Percentiles rank a stretch among this genome's conserved stretches.
Conservation (phyloP, 257 asterid species). For the Lavandula angustifolia region DNA sequence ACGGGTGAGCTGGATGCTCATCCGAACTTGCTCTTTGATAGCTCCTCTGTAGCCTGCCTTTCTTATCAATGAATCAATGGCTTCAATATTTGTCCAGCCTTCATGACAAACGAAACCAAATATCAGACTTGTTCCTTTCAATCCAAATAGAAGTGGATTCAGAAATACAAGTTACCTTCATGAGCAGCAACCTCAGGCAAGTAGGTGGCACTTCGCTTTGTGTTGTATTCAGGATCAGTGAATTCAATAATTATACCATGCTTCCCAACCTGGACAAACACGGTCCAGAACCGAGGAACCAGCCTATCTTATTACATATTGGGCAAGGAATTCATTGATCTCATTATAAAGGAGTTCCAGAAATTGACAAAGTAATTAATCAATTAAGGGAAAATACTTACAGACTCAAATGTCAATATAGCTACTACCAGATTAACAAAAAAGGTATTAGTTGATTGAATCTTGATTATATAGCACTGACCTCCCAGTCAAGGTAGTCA, state of each 20-base stretch:
- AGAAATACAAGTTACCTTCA: constrained; percentile 58
- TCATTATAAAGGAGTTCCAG: constrained; percentile 9
- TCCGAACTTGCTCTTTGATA: constrained; percentile 59
- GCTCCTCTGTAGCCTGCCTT: constrained; percentile 78
- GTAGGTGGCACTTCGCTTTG: constrained; percentile 85
- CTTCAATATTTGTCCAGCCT: constrained; percentile 83
- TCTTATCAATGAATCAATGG: constrained; percentile 79
- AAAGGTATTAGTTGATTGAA: constrained; percentile 12
- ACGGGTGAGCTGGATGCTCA: constrained; percentile 64
- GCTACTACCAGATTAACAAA: constrained; percentile 6
- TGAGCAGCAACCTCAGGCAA: constrained; percentile 98
- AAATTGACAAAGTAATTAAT: constrained; percentile 5
- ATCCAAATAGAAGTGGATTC: neutral
- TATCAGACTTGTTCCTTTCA: constrained; percentile 8
- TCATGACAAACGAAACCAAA: constrained; percentile 1
- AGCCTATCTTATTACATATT: neutral
- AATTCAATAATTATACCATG: constrained; percentile 97
- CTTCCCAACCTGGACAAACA: constrained; percentile 71
- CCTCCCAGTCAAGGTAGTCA: constrained; percentile 99
- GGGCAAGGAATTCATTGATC: constrained; percentile 8
- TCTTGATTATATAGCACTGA: constrained; percentile 34
- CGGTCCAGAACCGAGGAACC: neutral
- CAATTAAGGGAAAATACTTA: neutral
- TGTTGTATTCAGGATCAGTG: constrained; percentile 67
- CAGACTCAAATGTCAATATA: neutral